Conservation (phyloP, 2,329 filamentous ascomycete species). For the Stromatinia cepivora region DNA sequence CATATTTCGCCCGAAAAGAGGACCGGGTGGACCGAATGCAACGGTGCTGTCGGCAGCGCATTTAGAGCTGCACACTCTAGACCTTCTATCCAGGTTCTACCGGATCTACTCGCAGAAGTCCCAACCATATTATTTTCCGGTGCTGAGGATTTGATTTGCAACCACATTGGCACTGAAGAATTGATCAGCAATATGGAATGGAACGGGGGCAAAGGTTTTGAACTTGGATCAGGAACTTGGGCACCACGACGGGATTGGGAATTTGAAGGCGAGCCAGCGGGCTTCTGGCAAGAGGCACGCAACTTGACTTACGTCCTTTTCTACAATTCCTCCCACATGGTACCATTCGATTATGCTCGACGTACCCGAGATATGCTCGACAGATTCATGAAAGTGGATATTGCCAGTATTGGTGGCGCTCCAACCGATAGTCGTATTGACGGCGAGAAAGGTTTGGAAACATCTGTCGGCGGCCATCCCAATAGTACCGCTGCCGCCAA, state of each 20-base stretch:
- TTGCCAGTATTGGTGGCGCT: conserved; percentile 77
- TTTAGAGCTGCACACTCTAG: conserved; percentile 71
- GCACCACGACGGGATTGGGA: conserved; percentile 93
- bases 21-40: conserved; percentile 91
- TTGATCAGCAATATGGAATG: conserved; percentile 88
- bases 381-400: conserved; percentile 91
- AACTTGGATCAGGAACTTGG: conserved; percentile 81
- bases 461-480: conserved; percentile 65
- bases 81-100: conserved; percentile 73
- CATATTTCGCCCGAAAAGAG: conserved; percentile 80
- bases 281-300: conserved; percentile 90
- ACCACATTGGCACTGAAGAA: conserved; percentile 90
- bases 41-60: conserved; percentile 69
- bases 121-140: conserved; percentile 88
- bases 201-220: conserved; percentile 90
- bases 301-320: conserved; percentile 96
- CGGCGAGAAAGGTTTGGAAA: conserved; percentile 66
- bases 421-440: conserved; percentile 69
- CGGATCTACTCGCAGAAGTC: conserved; percentile 73
- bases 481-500: conserved; percentile 66
- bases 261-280: conserved; percentile 84
- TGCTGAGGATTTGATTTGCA: conserved; percentile 93
- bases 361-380: conserved; percentile 95
- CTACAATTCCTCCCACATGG: conserved; percentile 97
- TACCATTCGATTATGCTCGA: conserved; percentile 88